phyloP scores from a whole-genome alignment of 805 yeast genomes.

The Candida tallmaniae region DNA sequence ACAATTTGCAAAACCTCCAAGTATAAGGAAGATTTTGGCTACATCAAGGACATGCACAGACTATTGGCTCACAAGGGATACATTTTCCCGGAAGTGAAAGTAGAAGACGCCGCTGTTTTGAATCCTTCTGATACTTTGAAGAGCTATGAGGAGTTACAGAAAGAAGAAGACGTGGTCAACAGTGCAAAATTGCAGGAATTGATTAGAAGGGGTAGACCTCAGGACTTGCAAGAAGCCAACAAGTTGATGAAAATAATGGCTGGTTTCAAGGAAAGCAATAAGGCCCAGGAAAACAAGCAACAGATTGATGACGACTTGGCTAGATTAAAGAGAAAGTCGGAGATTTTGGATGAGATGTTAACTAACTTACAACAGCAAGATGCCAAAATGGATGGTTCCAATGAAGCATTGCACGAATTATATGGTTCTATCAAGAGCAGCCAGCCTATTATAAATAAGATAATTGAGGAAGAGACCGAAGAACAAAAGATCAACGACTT shows the following conservation, averaged over 20 bases:
- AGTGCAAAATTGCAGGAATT: slow-evolving; percentile 94
- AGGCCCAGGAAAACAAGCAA: slow-evolving; percentile 63
- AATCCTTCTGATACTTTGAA: slow-evolving; percentile 85
- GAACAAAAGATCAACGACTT: slow-evolving; percentile 64
- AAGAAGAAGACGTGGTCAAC: slow-evolving; percentile 90
- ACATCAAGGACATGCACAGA: slow-evolving; percentile 94
- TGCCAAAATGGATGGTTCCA: slow-evolving; percentile 38
- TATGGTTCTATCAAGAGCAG: slow-evolving; percentile 75
- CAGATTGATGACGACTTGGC: slow-evolving; percentile 81
- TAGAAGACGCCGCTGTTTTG: slow-evolving; percentile 89
- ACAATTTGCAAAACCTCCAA: slow-evolving; percentile 87
- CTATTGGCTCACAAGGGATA: slow-evolving; percentile 87
- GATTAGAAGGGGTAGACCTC: slow-evolving; percentile 92
- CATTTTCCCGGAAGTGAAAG: slow-evolving; percentile 84
- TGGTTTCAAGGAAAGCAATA: slow-evolving; percentile 84
- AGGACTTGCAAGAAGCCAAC: slow-evolving; percentile 93
- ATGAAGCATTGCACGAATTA: slow-evolving; percentile 77
- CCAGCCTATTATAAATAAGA: slow-evolving; percentile 80
- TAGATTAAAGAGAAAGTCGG: slow-evolving; percentile 79
- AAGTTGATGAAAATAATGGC: slow-evolving; percentile 97
- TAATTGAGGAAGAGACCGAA: slow-evolving; percentile 76
- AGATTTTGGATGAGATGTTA: slow-evolving; percentile 84
- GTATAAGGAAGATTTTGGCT: slow-evolving; percentile 87
- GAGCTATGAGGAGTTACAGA: slow-evolving; percentile 83
- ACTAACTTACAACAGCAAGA: slow-evolving; percentile 40